phyloP scores from a whole-genome alignment of 192 early-diverging fungal genomes.

The Umbelopsis sp. region DNA sequence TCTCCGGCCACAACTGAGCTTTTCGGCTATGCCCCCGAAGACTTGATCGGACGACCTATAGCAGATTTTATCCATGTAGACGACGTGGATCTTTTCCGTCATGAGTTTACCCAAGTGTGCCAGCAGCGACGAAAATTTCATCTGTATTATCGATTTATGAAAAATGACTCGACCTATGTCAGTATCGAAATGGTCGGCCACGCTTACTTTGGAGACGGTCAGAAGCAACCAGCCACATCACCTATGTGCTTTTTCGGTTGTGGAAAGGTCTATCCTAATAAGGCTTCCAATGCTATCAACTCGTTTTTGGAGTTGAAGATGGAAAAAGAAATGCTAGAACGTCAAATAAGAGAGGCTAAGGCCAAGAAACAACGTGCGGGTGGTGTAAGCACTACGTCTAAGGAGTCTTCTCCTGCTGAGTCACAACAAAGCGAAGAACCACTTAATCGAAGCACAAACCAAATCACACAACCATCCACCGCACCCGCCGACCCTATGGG shows the following conservation, averaged over 20 bases:
- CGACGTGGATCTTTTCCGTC: conserved; percentile 35
- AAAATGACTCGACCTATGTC: conserved; percentile 34
- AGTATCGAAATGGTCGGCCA: conserved; percentile 34
- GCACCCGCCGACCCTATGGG: neutral
- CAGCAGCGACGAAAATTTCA: conserved; percentile 23
- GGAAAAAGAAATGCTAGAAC: conserved; percentile 40
- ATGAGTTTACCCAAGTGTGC: conserved; percentile 26
- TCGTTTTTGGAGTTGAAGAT: conserved; percentile 39
- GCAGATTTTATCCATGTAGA: conserved; percentile 41
- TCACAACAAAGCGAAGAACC: no score
- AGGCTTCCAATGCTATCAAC: conserved; percentile 28
- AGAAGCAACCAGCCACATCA: neutral
- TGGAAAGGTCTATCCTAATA: conserved; percentile 27
- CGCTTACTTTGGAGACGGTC: conserved; percentile 17
- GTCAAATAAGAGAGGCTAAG: conserved; percentile 13
- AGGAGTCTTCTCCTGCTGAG: no score
- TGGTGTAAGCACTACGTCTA: neutral
- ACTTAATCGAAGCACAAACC: no score
- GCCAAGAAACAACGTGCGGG: conserved; percentile 3
- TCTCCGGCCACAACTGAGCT: conserved; percentile 35
- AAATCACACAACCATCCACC: neutral
- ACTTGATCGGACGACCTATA: conserved; percentile 29
- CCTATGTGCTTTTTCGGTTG: conserved; percentile 36
- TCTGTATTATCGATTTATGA: conserved; percentile 28
- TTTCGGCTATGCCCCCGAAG: conserved; percentile 36